Conservation (phyloP, 805 yeast genomes). For the Starmera quercuum region DNA sequence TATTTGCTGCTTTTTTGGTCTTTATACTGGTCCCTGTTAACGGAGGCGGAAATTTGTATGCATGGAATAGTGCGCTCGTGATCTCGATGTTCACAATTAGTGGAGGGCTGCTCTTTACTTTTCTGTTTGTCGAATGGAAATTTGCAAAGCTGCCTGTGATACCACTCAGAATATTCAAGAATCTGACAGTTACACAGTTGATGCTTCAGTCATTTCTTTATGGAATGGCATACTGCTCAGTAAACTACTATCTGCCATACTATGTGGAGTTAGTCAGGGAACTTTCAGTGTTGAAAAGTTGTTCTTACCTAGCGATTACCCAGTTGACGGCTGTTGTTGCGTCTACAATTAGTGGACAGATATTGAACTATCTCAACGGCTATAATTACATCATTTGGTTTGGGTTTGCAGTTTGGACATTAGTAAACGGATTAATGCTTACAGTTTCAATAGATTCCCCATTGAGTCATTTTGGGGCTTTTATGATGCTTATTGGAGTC, state of each 20-base stretch:
- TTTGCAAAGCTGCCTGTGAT: constrained; percentile 44
- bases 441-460: constrained; percentile 25
- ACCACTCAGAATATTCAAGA: constrained; percentile 37
- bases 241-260: constrained; percentile 40
- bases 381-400: constrained; percentile 8
- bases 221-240: constrained; percentile 41
- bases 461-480: constrained; percentile 25
- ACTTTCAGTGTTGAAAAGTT: constrained; percentile 23
- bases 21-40: constrained; percentile 44
- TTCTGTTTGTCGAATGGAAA: constrained; percentile 38
- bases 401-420: constrained; percentile 12
- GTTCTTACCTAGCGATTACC: constrained; percentile 33
- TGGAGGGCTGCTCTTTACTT: constrained; percentile 29
- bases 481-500: constrained; percentile 28
- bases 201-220: constrained; percentile 34
- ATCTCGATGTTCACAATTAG: constrained; percentile 37
- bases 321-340: constrained; percentile 33
- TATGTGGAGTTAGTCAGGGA: constrained; percentile 40
- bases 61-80: constrained; percentile 42
- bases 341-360: constrained; percentile 35
- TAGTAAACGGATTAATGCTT: constrained; percentile 29
- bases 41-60: constrained; percentile 54
- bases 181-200: constrained; percentile 27
- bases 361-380: constrained; percentile 19
- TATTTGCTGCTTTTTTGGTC: constrained; percentile 40